Percentiles rank a stretch among this genome's conserved stretches.
Evolutionary conservation across 2,329 filamentous ascomycete species (phyloP).

Genomic region (Fusarium transvaalense): DNA sequence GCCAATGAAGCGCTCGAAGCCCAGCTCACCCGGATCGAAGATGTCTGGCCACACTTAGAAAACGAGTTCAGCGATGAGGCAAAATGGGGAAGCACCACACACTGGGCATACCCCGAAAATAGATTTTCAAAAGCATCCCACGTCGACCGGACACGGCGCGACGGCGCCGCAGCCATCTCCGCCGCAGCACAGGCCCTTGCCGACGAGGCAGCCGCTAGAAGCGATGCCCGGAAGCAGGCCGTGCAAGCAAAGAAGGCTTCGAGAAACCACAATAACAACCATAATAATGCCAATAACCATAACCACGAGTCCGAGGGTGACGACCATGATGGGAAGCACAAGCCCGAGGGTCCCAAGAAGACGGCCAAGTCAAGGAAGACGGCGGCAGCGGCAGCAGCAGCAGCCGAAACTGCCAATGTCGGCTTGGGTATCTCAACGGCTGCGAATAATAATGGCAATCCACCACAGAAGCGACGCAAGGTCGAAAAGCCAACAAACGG

Average conservation of each 20-base stretch:
- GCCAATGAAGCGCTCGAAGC: slow-evolving; percentile 90
- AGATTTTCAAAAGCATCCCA: slow-evolving; percentile 74
- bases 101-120: slow-evolving; percentile 96
- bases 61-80: slow-evolving; percentile 94
- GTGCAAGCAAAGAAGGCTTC: slow-evolving; percentile 80
- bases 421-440: slow-evolving; percentile 76
- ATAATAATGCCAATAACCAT: slow-evolving; percentile 32
- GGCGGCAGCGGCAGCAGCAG: slow-evolving; percentile 52
- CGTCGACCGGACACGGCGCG: slow-evolving; percentile 80
- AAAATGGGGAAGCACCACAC: slow-evolving; percentile 88
- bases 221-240: slow-evolving; percentile 86
- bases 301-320: slow-evolving; percentile 81
- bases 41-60: slow-evolving; percentile 87
- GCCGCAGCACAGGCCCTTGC: slow-evolving; percentile 82
- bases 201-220: slow-evolving; percentile 85
- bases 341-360: slow-evolving; percentile 70
- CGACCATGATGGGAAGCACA: slow-evolving; percentile 68
- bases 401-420: slow-evolving; percentile 62
- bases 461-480: slow-evolving; percentile 81
- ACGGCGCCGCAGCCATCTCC: slow-evolving; percentile 82
- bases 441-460: slow-evolving; percentile 64
- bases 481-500: slow-evolving; percentile 75
- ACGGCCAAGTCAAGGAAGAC: slow-evolving; percentile 74
- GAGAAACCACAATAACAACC: slow-evolving; percentile 63
- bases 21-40: slow-evolving; percentile 86